Base-by-base conservation (phyloP, 306 rosid species). In the Morella rubra region DNA sequence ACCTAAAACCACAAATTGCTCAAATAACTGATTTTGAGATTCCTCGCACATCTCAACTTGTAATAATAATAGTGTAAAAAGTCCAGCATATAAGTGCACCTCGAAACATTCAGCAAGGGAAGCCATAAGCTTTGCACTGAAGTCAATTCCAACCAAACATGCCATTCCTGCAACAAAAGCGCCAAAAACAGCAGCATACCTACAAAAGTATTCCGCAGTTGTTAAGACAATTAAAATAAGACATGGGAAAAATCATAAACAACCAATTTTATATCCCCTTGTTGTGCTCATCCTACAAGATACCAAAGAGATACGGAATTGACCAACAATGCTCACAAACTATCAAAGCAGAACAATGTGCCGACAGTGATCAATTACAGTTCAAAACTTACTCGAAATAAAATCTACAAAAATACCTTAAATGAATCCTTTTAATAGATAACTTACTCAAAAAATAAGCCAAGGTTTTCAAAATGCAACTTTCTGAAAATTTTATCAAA, bases 161-260 rank as follows among this genome's bases (percentile, higher is more conserved):
- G 97, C 85, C 91, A 90, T 88, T 70, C 96, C 97, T 18, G 96
- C 96, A 75, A 95, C 97, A 84, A 90, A 89, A 42, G 98, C 89
- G 51, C 92, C 93, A 76, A 95, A 95, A 62, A 89, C 87, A 56
- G 97, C 97, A 84, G 98, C 97, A 88, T 90, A 88, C 89, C 98
- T 95, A 68, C 81, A 84, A 79, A 79, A 55, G 24, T 58, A 58
- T 45, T 75, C 2, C 1, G 6, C 42, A 52, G 47, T 12, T 56
- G 20, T 72, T 45, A 18, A 74, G 5, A 32, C 1, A 60, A 22
- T 14, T 14, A 56, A 4, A 56, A 20, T 2, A 58, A 22, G 40
- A 15, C 6, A 61, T 10, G 50, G n/a, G 11, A 40, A 40, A 18
- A 19, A n/a, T 18, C 7, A 19, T 18, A 41, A 18, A 66, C 7